Evolutionary conservation across 2,329 filamentous ascomycete genomes (phyloP).

Genomic region (Fusarium poae): DNA sequence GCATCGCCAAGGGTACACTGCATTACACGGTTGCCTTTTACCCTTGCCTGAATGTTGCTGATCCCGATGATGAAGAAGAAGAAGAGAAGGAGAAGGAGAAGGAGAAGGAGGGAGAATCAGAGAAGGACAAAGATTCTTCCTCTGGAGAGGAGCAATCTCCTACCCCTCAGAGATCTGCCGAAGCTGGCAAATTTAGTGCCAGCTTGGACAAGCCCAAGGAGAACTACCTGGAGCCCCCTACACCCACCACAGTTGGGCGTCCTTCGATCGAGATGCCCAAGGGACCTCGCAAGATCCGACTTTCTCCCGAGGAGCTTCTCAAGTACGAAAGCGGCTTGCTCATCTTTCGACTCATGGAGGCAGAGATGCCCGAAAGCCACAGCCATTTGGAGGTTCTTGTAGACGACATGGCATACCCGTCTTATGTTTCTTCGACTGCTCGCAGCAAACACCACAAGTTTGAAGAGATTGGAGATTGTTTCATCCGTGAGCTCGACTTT

Average conservation of each 20-base stretch:
- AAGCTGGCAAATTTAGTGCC: conserved; percentile 61
- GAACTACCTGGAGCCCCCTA: conserved; percentile 44
- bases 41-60: conserved; percentile 86
- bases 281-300: conserved; percentile 78
- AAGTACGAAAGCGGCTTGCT: conserved; percentile 92
- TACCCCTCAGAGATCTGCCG: conserved; percentile 38
- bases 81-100: conserved; percentile 59
- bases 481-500: conserved; percentile 97
- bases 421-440: conserved; percentile 84
- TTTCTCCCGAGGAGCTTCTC: conserved; percentile 83
- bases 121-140: conserved; percentile 31
- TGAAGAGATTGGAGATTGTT: conserved; percentile 94
- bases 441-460: conserved; percentile 77
- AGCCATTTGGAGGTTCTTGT: conserved; percentile 89
- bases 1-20: conserved; percentile 81
- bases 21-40: conserved; percentile 91
- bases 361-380: conserved; percentile 81
- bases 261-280: conserved; percentile 63
- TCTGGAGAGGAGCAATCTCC: conserved; percentile 35
- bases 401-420: conserved; percentile 93
- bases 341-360: conserved; percentile 94
- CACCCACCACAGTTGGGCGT: conserved; percentile 59
- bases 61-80: conserved; percentile 87
- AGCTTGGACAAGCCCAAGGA: conserved; percentile 52
- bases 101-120: conserved; percentile 47